Evolutionary conservation across 2,329 filamentous ascomycete genomes (phyloP), one percentile per base, ranked within the genome.

Genomic region (Trichoderma arundinaceum): DNA sequence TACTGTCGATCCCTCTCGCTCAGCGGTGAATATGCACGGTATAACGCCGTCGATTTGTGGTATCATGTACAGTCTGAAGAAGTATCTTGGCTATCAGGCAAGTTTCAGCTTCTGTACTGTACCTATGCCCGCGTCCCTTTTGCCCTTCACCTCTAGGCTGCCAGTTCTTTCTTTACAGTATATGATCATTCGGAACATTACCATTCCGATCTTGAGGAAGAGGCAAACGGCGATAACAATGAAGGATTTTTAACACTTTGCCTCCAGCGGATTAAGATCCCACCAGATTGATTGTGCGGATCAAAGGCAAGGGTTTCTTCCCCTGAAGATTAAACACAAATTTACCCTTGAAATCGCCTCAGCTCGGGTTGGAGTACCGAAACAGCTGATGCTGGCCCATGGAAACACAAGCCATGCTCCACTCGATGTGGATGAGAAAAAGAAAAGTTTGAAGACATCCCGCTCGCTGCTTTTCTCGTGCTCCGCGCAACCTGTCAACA

Each of bases 1-100:
- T 58, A 58, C 54, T 76, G 79, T 54, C 78, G 80, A 66, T 72
- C 71, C 1, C 71, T 73, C 4, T 72, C 68, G 56, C 64, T 71
- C 19, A 32, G 53, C 38, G 53, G 53, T 43, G 53, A 56, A 32
- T 56, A n/a, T 32, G 19, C 13, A 28, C 13, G 6, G 13, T 10
- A 15, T 28, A 28, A 28, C 22, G 2, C 13, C 7, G 15, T 46
- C 5, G 4, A 7, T 15, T 5, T 32, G 15, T 13, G 22, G 54
- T 58, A 58, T 46, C 33, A 22, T 33, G 39, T 58, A 58, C 54
- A 35, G 22, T 58, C n/a, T 9, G 10, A n/a, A 43, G 28, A 33
- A 8, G 41, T 32, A 58, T 44, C 13, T 33, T 33, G n/a, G 15
- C 54, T 44, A 2, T 17, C 39, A 32, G 19, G 10, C 10, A 13